Conservation (phyloP, 306 rosid species). For the Gillenia trifoliata region DNA sequence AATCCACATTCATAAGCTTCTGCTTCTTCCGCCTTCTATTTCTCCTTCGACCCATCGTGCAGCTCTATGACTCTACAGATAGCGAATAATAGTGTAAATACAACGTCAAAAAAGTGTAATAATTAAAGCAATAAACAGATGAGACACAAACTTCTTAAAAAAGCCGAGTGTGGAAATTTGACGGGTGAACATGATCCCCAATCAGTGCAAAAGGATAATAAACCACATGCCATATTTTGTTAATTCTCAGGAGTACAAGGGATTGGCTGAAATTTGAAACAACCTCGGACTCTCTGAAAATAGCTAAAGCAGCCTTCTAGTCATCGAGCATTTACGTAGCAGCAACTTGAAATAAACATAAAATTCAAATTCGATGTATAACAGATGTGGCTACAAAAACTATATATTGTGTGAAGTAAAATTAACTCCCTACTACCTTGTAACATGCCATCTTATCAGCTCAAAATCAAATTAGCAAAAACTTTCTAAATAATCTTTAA, state of each 20-base stretch:
- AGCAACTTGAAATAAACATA: neutral
- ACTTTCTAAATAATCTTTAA: neutral
- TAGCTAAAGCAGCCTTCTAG: too few species aligned
- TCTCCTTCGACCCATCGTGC: slow-evolving; percentile 28
- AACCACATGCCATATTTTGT: neutral
- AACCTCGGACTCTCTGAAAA: too few species aligned
- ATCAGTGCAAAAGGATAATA: neutral
- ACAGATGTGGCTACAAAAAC: neutral
- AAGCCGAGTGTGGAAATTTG: neutral
- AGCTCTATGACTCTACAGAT: slow-evolving; percentile 16
- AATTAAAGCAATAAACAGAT: neutral
- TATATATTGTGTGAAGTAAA: neutral
- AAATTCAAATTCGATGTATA: neutral
- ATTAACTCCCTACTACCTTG: neutral
- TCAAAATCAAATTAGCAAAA: neutral
- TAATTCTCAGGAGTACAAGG: neutral
- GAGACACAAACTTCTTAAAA: too few species aligned
- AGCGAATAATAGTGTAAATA: neutral
- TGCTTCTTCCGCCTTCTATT: slow-evolving; percentile 22
- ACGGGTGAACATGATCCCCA: neutral
- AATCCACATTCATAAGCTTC: slow-evolving; percentile 20
- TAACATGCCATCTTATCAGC: neutral
- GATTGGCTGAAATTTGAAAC: too few species aligned
- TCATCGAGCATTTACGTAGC: neutral
- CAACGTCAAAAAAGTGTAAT: neutral